Base-by-base conservation (phyloP, 306 rosid species). In the Castanospermum australe region DNA sequence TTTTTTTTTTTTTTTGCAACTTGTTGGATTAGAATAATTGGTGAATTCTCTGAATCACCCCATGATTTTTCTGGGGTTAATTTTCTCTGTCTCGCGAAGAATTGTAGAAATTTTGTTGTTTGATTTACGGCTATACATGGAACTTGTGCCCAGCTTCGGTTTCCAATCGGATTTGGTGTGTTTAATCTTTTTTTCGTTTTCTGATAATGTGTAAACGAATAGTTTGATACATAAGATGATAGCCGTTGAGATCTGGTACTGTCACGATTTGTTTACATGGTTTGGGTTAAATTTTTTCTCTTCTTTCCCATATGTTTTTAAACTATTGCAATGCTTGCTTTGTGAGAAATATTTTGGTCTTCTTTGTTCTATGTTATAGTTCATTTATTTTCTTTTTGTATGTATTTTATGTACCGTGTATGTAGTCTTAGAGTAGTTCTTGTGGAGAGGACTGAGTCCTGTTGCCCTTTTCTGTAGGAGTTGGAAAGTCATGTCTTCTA, bases 401-500 rank as follows among this genome's bases (percentile, higher is more conserved):
- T 36, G 1, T 30, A 36, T 38, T 42, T 9, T 21, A 51, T 17
- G 60, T 36, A 4, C 32, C 21, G 5, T 42, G 39, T 60, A 10
- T 25, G 48, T 17, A 20, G 28, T 8, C 4, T 41, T 73, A 32
- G 36, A 21, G 30, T 30, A 17, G 57, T 32, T 74, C 14, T 6
- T 72, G 60, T n/a, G 6, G 13, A 21, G 71, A 59, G 33, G 44
- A 78, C 32, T 51, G 48, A 25, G 33, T 47, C 11, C 0, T 41
- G 21, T 55, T 41, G 7, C 8, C 21, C 2, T 28, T 45, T 51
- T 45, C 15, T 83, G 71, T 76, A 95, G 99, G 99, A 14, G 99
- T 95, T 47, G 99, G 99, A 12, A 95, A 93, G 86, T 95, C 99
- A 25, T 95, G 99, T 69, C 97, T 95, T 81, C 88, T 95, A 79